phyloP scores from a whole-genome alignment of 1,284 basidiomycete species.

The Cystobasidium slooffiae region DNA sequence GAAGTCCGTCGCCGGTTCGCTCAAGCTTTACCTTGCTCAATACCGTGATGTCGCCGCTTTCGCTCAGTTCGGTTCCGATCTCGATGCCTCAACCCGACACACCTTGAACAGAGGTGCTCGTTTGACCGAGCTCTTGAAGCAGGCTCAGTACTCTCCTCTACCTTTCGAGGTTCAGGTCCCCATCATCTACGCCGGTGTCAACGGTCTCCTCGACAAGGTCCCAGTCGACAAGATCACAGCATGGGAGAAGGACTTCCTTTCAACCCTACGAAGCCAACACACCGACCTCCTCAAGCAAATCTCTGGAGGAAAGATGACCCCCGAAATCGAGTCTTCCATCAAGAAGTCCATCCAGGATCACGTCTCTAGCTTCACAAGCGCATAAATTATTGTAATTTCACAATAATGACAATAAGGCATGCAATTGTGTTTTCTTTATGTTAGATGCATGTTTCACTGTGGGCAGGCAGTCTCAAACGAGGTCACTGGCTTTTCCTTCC shows the following conservation, averaged over 20 bases:
- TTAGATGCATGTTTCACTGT: too few species aligned
- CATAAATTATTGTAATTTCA: constrained; percentile 6
- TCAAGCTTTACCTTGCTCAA: constrained; percentile 99
- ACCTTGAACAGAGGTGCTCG: constrained; percentile 95
- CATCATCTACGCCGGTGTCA: constrained; percentile 98
- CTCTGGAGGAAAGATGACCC: constrained; percentile 55
- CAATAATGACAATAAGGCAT: too few species aligned
- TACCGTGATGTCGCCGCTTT: constrained; percentile 99
- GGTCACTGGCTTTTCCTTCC: too few species aligned
- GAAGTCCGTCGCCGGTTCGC: constrained; percentile 99
- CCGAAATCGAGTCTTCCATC: constrained; percentile 56
- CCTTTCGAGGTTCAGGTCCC: constrained; percentile 96
- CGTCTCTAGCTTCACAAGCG: constrained; percentile 33
- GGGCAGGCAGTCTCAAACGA: too few species aligned
- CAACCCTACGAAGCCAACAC: constrained; percentile 55
- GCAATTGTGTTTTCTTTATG: too few species aligned
- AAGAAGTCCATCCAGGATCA: constrained; percentile 47
- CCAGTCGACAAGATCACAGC: constrained; percentile 90
- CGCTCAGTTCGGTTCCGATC: constrained; percentile 99
- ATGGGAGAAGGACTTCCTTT: constrained; percentile 67
- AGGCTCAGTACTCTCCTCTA: constrained; percentile 85
- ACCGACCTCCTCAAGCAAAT: constrained; percentile 65
- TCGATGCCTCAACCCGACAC: constrained; percentile 87
- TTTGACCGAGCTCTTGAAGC: constrained; percentile 97
- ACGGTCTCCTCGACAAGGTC: constrained; percentile 83